These are phyloP conservation scores for Sesbania bispinosa DNA, from an alignment of 306 rosid species.

Conservation along the genomic window DNA sequence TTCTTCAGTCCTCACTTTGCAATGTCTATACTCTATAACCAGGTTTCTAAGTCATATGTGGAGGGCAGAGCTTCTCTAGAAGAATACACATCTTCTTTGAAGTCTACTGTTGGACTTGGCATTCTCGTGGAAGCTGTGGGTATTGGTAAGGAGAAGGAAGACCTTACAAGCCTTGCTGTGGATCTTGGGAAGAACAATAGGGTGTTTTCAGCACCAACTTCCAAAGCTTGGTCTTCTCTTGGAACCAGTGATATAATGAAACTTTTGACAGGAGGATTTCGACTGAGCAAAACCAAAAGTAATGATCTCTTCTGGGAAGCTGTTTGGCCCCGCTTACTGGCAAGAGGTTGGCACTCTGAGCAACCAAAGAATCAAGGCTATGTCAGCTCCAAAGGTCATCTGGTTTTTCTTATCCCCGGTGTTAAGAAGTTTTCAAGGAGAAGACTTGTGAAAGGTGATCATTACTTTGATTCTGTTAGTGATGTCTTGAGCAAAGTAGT, in stretches of 20 bases:
- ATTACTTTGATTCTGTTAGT: conserved; percentile 69
- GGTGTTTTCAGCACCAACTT: conserved; percentile 30
- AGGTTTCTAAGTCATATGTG: conserved; percentile 58
- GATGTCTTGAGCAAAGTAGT: conserved; percentile 81
- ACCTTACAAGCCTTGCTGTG: conserved; percentile 54
- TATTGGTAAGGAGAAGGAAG: conserved; percentile 69
- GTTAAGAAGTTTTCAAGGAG: conserved; percentile 66
- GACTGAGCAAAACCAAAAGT: conserved; percentile 68
- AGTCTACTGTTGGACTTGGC: conserved; percentile 52
- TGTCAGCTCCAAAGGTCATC: conserved; percentile 38
- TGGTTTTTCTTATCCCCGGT: conserved; percentile 79
- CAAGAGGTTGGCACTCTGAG: conserved; percentile 86
- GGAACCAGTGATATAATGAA: conserved; percentile 54
- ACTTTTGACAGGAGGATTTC: conserved; percentile 60
- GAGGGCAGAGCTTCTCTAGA: conserved; percentile 63
- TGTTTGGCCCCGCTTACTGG: conserved; percentile 87
- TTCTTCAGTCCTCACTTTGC: conserved; percentile 20
- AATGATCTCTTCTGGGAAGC: conserved; percentile 85
- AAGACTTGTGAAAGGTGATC: conserved; percentile 69
- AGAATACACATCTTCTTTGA: conserved; percentile 60
- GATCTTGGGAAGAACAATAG: conserved; percentile 54
- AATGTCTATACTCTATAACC: conserved; percentile 28
- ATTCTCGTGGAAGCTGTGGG: conserved; percentile 69
- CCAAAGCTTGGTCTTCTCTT: conserved; percentile 66
- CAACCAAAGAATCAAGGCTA: conserved; percentile 58